Base-by-base conservation (phyloP, 495 filamentous ascomycete species). In the Podospora comata region DNA sequence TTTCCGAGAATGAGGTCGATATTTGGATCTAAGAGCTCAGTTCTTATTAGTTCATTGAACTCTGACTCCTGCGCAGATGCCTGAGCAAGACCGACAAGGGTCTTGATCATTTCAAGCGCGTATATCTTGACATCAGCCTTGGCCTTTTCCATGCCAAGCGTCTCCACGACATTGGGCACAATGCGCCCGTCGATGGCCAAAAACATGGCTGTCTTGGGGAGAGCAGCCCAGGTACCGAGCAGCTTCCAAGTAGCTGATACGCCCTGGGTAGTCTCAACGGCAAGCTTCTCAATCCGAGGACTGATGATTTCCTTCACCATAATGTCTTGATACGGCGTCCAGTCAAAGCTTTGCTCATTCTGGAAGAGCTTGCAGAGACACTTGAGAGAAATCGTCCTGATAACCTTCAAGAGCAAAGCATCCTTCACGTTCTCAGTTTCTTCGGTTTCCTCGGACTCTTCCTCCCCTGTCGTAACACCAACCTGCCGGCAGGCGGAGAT, bases 111-210 rank as follows among this genome's bases (percentile, higher is more conserved):
- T 16, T 90, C 85, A 23, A 99, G 79, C 1, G 93, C 85, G 74
- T 91, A 97, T 0, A 90, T 74, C 70, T 94, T 94, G 68, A 98
- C 94, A 65, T 93, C 89, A 69, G 97, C 93, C 74, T 93, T 96
- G 6, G 90, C 87, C 53, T 91, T 94, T 56, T 87, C 85, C 5
- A 91, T 83, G 1, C 81, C 84, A 16, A 98, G 77, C 72, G 88
- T 91, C 67, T 92, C 88, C 54, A 91, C 84, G 56, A 97, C 77
- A 70, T 87, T 89, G 7, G 80, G 81, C 30, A 98, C 73, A 34
- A 96, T 82, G 30, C 82, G 75, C 20, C 81, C 73, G 70, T 96
- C 89, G 66, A 88, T 77, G 1, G 85, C 81, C 19, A 99, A 81
- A 73, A 93, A 91, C 58, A 88, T 74, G 1, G 89, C 88, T 0